Conservation (phyloP, 2,329 filamentous ascomycete genomes). For the Aureobasidium zeae region DNA sequence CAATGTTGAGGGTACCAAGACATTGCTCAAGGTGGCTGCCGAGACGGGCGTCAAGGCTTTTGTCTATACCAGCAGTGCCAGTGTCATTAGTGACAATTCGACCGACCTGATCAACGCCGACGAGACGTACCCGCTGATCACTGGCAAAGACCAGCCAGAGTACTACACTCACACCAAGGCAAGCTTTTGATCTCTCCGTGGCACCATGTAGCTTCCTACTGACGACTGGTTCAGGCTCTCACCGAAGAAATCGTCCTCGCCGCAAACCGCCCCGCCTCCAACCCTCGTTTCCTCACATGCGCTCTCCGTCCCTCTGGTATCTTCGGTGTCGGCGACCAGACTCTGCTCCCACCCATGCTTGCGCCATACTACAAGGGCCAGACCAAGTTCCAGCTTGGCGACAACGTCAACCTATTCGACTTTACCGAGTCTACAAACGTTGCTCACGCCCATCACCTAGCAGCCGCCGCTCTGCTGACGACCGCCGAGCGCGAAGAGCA, state of each 20-base stretch:
- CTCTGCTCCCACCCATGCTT: slow-evolving; percentile 38
- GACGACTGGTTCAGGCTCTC: slow-evolving; percentile 28
- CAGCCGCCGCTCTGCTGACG: slow-evolving; percentile 40
- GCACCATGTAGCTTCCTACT: slow-evolving; percentile 3
- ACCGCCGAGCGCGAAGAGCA: slow-evolving; percentile 30
- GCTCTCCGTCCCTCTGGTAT: slow-evolving; percentile 43
- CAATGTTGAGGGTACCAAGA: slow-evolving; percentile 44
- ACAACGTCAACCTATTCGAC: slow-evolving; percentile 46
- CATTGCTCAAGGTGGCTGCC: slow-evolving; percentile 38
- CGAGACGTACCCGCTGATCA: slow-evolving; percentile 39
- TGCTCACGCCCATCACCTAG: slow-evolving; percentile 43
- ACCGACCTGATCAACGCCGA: slow-evolving; percentile 42
- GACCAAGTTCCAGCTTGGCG: slow-evolving; percentile 42
- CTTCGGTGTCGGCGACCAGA: slow-evolving; percentile 43
- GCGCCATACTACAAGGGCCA: slow-evolving; percentile 39
- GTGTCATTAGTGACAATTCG: slow-evolving; percentile 38
- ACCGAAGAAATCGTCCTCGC: slow-evolving; percentile 41
- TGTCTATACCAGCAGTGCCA: slow-evolving; percentile 44
- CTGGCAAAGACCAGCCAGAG: slow-evolving; percentile 39
- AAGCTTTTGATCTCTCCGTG: background rate
- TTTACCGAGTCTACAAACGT: slow-evolving; percentile 46
- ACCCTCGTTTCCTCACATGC: slow-evolving; percentile 39
- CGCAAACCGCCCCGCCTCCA: slow-evolving; percentile 35
- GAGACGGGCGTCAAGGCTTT: slow-evolving; percentile 44
- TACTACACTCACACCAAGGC: slow-evolving; percentile 45